These are phyloP conservation scores for Scedosporium dehoogii DNA, from an alignment of 2,329 filamentous ascomycete genomes.

Conservation along the genomic window DNA sequence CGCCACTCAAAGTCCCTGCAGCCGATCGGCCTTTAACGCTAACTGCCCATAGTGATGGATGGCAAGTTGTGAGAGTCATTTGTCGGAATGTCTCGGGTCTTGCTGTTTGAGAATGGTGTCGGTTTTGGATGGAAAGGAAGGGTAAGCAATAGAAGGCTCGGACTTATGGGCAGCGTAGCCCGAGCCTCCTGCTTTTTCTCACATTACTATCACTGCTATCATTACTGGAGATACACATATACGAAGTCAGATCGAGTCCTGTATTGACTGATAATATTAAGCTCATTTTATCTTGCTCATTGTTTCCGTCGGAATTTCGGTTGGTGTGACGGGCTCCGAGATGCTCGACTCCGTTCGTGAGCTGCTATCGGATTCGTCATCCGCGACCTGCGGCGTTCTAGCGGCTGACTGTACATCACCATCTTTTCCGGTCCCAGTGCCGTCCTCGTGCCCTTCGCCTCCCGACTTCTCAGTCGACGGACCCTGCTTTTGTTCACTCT, in stretches of 20 bases:
- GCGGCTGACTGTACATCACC: neutral
- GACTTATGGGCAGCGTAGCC: too few relatives aligned
- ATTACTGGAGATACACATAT: too few relatives aligned
- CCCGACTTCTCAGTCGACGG: neutral
- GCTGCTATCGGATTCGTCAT: constrained; percentile 9
- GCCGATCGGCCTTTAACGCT: neutral
- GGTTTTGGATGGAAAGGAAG: too few relatives aligned
- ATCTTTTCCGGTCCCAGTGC: neutral
- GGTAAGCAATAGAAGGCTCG: too few relatives aligned
- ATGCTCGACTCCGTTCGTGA: neutral
- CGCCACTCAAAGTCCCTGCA: too few relatives aligned
- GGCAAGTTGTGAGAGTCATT: neutral
- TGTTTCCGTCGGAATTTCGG: neutral
- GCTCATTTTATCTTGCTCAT: too few relatives aligned
- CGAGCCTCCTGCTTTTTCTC: too few relatives aligned
- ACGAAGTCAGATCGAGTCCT: too few relatives aligned
- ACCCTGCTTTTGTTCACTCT: too few relatives aligned
- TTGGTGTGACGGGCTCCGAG: neutral
- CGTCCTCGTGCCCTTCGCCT: neutral
- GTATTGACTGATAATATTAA: too few relatives aligned
- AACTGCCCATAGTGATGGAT: neutral
- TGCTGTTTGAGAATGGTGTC: neutral
- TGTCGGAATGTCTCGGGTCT: neutral
- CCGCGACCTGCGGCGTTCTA: constrained; percentile 13
- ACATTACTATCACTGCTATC: too few relatives aligned